Base-by-base conservation (phyloP, 352 stramenopile genomes). In the Phytophthora sojae region DNA sequence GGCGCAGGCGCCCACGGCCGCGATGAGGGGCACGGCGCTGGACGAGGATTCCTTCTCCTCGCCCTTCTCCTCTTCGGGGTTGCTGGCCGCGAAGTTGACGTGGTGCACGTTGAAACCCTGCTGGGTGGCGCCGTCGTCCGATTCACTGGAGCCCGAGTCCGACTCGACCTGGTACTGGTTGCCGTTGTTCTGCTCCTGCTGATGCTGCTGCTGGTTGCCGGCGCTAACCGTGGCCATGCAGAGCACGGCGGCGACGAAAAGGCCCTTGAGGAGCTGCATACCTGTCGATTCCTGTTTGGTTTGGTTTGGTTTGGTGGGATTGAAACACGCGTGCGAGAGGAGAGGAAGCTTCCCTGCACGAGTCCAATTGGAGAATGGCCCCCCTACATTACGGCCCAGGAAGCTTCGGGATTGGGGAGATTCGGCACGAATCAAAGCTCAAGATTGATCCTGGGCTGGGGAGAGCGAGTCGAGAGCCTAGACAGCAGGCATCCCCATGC, bases 51-150 rank as follows among this genome's bases (percentile, higher is more conserved):
- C 51, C 37, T 78, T 61, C 3, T 76, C 64, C 11, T 79, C 64
- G 3, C 61, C 45, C 9, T 55, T 57, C 37, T 76, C 68, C 12
- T 75, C 59, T 0, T 12, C 6, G 1, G 52, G 56, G n/a, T 88
- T 72, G 35, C 75, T 72, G 0, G 66, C 58, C 8, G 66, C 57
- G 55, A 90, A 89, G 49, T 75, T 76, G 12, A 91, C 81, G 23
- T 79, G 26, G 21, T 88, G 64, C 26, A 77, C 64, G n/a, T 68
- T 50, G 54, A 79, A 91, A 6, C 75, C 77, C 51, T 75, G 58
- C 17, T 71, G 26, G 19, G 47, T 57, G 51, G n/a, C 32, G 50
- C 21, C 25, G 2, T 61, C 67, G 3, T 58, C 51, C 32, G 59
- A 65, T 30, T 60, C 39, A 35, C 44, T 51, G 51, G 26, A 26